phyloP scores from a whole-genome alignment of 23 red algal species.

The Gracilariopsis chorda region DNA sequence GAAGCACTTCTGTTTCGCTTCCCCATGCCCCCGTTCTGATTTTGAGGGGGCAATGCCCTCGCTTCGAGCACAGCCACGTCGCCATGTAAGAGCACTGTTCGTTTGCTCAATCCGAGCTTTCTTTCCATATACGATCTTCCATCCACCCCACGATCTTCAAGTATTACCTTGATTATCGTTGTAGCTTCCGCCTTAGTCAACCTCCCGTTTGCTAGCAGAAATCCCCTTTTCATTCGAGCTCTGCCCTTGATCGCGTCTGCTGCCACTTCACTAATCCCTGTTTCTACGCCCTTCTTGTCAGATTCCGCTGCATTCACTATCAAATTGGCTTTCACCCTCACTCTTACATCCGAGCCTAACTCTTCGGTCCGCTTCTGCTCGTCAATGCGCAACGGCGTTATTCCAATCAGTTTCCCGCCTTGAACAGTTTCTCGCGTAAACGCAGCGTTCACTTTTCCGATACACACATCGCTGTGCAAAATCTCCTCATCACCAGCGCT shows the following conservation, averaged over 20 bases:
- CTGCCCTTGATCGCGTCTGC: background rate
- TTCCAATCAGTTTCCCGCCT: background rate
- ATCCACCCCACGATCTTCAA: background rate
- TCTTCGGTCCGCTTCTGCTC: background rate
- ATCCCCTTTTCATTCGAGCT: background rate
- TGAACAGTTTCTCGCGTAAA: no score
- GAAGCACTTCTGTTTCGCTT: no score
- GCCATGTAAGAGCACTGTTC: background rate
- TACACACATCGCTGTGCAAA: no score
- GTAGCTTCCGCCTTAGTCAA: background rate
- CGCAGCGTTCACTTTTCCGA: no score
- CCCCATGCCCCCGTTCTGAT: no score
- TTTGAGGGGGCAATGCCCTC: background rate
- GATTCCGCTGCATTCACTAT: background rate
- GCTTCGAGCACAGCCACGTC: background rate
- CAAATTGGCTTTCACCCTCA: background rate
- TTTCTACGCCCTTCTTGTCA: background rate
- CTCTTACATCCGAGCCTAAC: background rate
- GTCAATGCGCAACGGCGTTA: background rate
- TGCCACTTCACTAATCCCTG: background rate
- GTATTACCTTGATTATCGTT: background rate
- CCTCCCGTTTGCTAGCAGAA: background rate
- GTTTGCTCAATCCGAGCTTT: background rate
- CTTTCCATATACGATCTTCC: conserved; percentile 12
- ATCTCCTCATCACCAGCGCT: no score